phyloP scores from a whole-genome alignment of 148 eudicot species.

The Euryodendron excelsum region DNA sequence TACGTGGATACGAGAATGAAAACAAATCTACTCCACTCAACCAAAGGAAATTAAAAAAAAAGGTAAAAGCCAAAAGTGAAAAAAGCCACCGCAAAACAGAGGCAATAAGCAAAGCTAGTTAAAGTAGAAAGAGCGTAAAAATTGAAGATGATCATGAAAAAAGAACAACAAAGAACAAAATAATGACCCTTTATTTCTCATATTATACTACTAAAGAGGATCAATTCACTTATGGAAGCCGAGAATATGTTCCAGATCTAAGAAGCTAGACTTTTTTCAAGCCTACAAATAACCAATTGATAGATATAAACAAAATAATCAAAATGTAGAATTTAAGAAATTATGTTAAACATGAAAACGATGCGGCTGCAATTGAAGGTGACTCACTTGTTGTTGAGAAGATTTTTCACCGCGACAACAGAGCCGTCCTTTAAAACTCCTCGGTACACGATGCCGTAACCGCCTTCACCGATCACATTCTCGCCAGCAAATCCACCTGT shows the following conservation, averaged over 20 bases:
- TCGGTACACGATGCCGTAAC: slow-evolving; percentile 78
- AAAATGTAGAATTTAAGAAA: too few relatives aligned
- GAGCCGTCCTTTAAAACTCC: slow-evolving; percentile 82
- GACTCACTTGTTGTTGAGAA: slow-evolving; percentile 78
- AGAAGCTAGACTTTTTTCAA: slow-evolving; percentile 15
- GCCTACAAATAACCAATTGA: neutral
- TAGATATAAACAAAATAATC: too few relatives aligned
- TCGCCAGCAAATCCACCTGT: slow-evolving; percentile 63
- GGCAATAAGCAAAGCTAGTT: slow-evolving; percentile 9
- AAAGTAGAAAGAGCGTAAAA: slow-evolving; percentile 26
- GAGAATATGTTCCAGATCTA: slow-evolving; percentile 28
- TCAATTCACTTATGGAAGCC: slow-evolving; percentile 13
- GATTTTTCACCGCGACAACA: slow-evolving; percentile 80
- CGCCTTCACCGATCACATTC: slow-evolving; percentile 88
- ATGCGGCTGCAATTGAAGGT: neutral
- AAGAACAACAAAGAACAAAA: slow-evolving; percentile 31
- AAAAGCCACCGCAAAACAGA: slow-evolving; percentile 2
- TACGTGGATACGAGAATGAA: too few relatives aligned
- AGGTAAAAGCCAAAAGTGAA: slow-evolving; percentile 19
- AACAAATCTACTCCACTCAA: too few relatives aligned
- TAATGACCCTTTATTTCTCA: slow-evolving; percentile 20
- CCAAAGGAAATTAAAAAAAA: too few relatives aligned
- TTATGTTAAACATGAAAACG: too few relatives aligned
- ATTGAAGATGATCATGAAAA: slow-evolving; percentile 31
- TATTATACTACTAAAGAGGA: slow-evolving; percentile 9